Evolutionary conservation across 805 yeast species (phyloP).

Genomic region (Cyberlindnera americana): DNA sequence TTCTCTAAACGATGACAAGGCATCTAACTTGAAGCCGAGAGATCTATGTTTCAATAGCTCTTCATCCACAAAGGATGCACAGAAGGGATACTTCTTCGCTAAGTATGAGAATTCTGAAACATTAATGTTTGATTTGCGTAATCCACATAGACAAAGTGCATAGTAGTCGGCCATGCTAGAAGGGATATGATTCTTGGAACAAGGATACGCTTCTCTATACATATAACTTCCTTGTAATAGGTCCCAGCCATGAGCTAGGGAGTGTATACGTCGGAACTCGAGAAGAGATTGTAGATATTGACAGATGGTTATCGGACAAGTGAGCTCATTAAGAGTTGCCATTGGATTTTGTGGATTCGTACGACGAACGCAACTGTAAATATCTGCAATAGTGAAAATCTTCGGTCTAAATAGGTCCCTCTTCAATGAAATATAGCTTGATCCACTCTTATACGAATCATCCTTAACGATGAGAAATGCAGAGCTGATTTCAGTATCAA

Average conservation of each 20-base stretch:
- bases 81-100: slow-evolving; percentile 12
- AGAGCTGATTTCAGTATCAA: slow-evolving; percentile 4
- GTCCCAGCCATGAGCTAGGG: slow-evolving; percentile 9
- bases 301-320: slow-evolving; percentile 5
- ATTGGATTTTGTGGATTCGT: slow-evolving; percentile 1
- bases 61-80: slow-evolving; percentile 14
- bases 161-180: slow-evolving; percentile 7
- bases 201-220: slow-evolving; percentile 10
- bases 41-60: not conserved
- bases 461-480: slow-evolving; percentile 14
- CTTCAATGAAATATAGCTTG: slow-evolving; percentile 10
- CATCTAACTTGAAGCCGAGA: slow-evolving; percentile 8
- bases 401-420: slow-evolving; percentile 5
- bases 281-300: slow-evolving; percentile 4
- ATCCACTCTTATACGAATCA: slow-evolving; percentile 6
- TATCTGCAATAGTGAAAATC: slow-evolving; percentile 7
- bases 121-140: not conserved
- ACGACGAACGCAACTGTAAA: slow-evolving; percentile 2
- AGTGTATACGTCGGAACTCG: slow-evolving; percentile 5
- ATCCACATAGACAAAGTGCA: slow-evolving; percentile 1
- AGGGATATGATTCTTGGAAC: slow-evolving; percentile 15
- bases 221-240: slow-evolving; percentile 3
- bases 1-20: slow-evolving; percentile 5
- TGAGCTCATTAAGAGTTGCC: slow-evolving; percentile 3
- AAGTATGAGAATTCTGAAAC: not conserved